phyloP scores from a whole-genome alignment of 2,329 filamentous ascomycete genomes.

The Stachybotrys chartarum region DNA sequence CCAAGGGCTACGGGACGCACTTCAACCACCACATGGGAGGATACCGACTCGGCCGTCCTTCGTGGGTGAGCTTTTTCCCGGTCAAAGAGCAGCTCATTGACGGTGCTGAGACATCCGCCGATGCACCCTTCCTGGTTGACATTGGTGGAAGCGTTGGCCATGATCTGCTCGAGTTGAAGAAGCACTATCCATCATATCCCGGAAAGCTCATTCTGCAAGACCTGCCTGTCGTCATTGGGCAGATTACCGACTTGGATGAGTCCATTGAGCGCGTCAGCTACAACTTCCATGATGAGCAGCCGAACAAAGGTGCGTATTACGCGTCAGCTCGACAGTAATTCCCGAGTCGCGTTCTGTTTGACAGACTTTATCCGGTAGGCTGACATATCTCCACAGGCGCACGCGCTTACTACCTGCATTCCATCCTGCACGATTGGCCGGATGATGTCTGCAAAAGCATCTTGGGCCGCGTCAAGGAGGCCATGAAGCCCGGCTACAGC shows the following conservation, averaged over 20 bases:
- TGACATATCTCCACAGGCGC: slow-evolving; percentile 16
- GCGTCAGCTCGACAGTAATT: neutral
- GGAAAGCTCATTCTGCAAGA: slow-evolving; percentile 43
- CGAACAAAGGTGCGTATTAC: slow-evolving; percentile 26
- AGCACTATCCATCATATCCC: slow-evolving; percentile 24
- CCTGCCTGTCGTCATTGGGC: slow-evolving; percentile 28
- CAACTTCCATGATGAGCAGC: slow-evolving; percentile 39
- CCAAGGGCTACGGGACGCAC: slow-evolving; percentile 18
- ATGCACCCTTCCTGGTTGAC: slow-evolving; percentile 23
- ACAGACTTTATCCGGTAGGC: neutral
- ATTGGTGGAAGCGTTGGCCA: slow-evolving; percentile 27
- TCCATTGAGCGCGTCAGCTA: slow-evolving; percentile 29
- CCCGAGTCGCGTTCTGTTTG: neutral
- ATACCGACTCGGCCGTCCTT: slow-evolving; percentile 22
- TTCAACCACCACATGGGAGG: slow-evolving; percentile 32
- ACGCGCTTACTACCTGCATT: slow-evolving; percentile 32
- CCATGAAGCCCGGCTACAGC: slow-evolving; percentile 29
- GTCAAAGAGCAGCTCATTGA: slow-evolving; percentile 22
- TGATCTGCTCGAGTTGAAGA: slow-evolving; percentile 23
- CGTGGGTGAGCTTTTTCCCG: slow-evolving; percentile 30
- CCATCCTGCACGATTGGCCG: slow-evolving; percentile 33
- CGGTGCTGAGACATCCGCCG: slow-evolving; percentile 16
- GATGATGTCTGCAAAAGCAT: slow-evolving; percentile 24
- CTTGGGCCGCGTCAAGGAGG: slow-evolving; percentile 19
- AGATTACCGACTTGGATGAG: slow-evolving; percentile 19